Conservation (phyloP, 805 yeast species). For the Zygosaccharomyces rouxii region DNA sequence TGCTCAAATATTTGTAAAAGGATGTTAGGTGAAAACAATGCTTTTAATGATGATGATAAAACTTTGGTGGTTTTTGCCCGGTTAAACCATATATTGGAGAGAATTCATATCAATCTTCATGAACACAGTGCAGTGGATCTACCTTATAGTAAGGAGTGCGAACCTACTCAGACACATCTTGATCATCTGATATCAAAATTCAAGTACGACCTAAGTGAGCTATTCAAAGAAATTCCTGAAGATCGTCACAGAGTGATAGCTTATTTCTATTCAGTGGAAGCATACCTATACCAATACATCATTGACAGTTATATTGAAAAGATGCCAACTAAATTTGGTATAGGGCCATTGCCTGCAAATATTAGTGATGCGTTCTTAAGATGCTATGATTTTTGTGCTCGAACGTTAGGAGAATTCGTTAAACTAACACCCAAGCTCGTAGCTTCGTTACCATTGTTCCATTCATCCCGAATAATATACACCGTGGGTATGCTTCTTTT, state of each 20-base stretch:
- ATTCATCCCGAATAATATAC: slow-evolving; percentile 54
- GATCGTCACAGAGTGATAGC: slow-evolving; percentile 44
- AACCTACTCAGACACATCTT: slow-evolving; percentile 16
- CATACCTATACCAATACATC: slow-evolving; percentile 59
- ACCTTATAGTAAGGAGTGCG: slow-evolving; percentile 14
- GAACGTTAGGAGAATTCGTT: slow-evolving; percentile 46
- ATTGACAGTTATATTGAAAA: slow-evolving; percentile 27
- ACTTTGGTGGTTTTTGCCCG: slow-evolving; percentile 56
- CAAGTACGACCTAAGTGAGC: slow-evolving; percentile 41
- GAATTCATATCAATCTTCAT: slow-evolving; percentile 50
- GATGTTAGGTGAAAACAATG: not conserved
- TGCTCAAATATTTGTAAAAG: slow-evolving; percentile 11
- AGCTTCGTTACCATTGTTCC: slow-evolving; percentile 53
- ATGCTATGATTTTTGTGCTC: slow-evolving; percentile 52
- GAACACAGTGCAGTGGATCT: slow-evolving; percentile 24
- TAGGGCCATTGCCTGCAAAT: slow-evolving; percentile 21
- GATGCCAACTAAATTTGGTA: slow-evolving; percentile 10
- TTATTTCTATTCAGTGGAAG: slow-evolving; percentile 59
- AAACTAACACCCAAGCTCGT: slow-evolving; percentile 44
- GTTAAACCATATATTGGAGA: slow-evolving; percentile 57
- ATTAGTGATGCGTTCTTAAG: slow-evolving; percentile 44
- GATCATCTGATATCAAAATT: slow-evolving; percentile 38
- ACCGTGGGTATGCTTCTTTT: slow-evolving; percentile 57
- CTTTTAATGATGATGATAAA: slow-evolving; percentile 36
- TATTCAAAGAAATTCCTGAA: slow-evolving; percentile 39